Evolutionary conservation across 768 basidiomycete species (phyloP).

Genomic region (Macrolepiota dolichaula): DNA sequence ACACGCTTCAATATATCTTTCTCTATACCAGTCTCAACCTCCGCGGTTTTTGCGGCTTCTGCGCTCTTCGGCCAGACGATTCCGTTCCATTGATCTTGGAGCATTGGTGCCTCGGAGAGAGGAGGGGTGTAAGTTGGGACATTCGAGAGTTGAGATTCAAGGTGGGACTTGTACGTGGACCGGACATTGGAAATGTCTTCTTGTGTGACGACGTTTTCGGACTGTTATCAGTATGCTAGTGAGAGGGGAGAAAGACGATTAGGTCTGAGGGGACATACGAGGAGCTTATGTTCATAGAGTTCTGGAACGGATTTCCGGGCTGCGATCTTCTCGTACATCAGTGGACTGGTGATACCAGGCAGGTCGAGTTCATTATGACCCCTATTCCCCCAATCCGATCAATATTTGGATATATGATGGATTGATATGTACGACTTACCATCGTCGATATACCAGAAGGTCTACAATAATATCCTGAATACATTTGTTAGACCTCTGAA

Average conservation of each 20-base stretch:
- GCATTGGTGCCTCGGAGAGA: conserved; percentile 47
- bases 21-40: conserved; percentile 69
- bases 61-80: conserved; percentile 60
- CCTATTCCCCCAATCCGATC: conserved; percentile 20
- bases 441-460: conserved; percentile 83
- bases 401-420: neutral
- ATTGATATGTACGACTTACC: conserved; percentile 27
- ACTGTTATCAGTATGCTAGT: conserved; percentile 23
- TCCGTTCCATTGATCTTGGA: conserved; percentile 66
- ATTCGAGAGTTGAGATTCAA: conserved; percentile 58
- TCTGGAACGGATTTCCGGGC: conserved; percentile 74
- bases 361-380: conserved; percentile 88
- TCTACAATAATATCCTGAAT: conserved; percentile 83
- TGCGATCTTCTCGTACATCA: conserved; percentile 89
- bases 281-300: conserved; percentile 76
- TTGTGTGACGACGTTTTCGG: conserved; percentile 50
- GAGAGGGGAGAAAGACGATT: neutral
- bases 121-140: conserved; percentile 26
- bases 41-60: conserved; percentile 36
- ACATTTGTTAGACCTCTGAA: neutral
- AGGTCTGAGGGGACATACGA: conserved; percentile 43
- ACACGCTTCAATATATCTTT: conserved; percentile 48
- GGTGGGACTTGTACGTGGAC: conserved; percentile 51
- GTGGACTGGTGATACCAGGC: conserved; percentile 81
- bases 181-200: conserved; percentile 50